These are phyloP conservation scores for Plectosphaerella cucumerina DNA, from an alignment of 2,329 filamentous ascomycete genomes.

Conservation along the genomic window DNA sequence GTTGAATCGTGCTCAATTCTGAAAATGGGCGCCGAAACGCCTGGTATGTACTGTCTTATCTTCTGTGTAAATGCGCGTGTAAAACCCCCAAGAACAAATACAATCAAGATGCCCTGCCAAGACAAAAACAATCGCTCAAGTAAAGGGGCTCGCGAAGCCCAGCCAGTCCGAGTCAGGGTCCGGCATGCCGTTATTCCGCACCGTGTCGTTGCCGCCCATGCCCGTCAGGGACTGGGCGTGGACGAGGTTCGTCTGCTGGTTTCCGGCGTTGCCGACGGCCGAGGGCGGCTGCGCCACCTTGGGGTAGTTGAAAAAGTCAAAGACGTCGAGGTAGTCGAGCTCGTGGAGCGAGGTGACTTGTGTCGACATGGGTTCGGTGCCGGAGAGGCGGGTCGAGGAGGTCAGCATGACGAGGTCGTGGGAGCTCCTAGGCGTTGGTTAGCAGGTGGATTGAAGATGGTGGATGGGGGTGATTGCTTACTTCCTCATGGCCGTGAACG, in stretches of 20 bases:
- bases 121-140: constrained; percentile 3
- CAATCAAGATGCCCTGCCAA: neutral
- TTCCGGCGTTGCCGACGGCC: constrained; percentile 6
- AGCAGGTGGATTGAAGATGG: neutral
- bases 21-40: neutral
- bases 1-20: no score
- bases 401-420: constrained; percentile 34
- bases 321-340: constrained; percentile 38
- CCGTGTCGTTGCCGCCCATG: constrained; percentile 11
- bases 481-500: constrained; percentile 35
- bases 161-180: constrained; percentile 28
- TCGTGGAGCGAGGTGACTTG: constrained; percentile 33
- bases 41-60: neutral
- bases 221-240: constrained; percentile 18
- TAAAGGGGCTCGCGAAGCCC: constrained; percentile 13
- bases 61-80: neutral
- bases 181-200: constrained; percentile 18
- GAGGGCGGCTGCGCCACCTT: constrained; percentile 20
- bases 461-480: constrained; percentile 13
- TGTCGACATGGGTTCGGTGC: constrained; percentile 31
- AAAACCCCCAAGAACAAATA: neutral
- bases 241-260: constrained; percentile 17
- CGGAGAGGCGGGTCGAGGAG: constrained; percentile 27
- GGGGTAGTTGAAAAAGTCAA: constrained; percentile 41
- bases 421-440: constrained; percentile 25